These are phyloP conservation scores for Fusarium nisikadoi DNA, from an alignment of 2,329 filamentous ascomycete species.

Conservation along the genomic window DNA sequence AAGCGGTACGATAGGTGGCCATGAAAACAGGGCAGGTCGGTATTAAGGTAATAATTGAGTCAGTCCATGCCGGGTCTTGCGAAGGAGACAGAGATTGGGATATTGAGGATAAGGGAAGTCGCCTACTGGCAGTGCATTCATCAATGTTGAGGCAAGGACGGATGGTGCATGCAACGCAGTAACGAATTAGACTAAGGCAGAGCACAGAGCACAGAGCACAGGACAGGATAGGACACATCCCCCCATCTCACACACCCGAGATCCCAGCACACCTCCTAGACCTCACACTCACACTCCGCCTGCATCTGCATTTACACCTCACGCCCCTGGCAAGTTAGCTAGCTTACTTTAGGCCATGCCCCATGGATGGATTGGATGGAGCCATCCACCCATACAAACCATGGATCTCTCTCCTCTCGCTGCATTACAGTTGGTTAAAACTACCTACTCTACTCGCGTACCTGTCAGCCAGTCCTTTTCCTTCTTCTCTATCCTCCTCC, in stretches of 20 bases:
- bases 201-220: neutral
- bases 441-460: slow-evolving; percentile 51
- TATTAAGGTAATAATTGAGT: neutral
- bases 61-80: slow-evolving; percentile 2
- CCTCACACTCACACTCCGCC: neutral
- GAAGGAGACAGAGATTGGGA: neutral
- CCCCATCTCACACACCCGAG: slow-evolving; percentile 14
- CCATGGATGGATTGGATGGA: slow-evolving; percentile 18
- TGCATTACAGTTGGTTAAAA: slow-evolving; percentile 48
- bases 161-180: neutral
- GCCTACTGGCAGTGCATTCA: slow-evolving; percentile 4
- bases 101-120: neutral
- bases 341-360: neutral
- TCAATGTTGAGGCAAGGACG: slow-evolving; percentile 1
- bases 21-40: slow-evolving; percentile 25
- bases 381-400: slow-evolving; percentile 18
- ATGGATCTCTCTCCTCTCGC: slow-evolving; percentile 26
- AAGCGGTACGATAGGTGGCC: slow-evolving; percentile 28
- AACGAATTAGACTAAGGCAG: neutral
- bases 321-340: slow-evolving; percentile 1
- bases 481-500: slow-evolving; percentile 64
- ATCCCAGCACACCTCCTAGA: slow-evolving; percentile 15
- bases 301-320: neutral
- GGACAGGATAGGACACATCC: neutral
- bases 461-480: slow-evolving; percentile 67